Base-by-base conservation (phyloP, 176 grass and related monocot species). In the Eragrostis nindensis region DNA sequence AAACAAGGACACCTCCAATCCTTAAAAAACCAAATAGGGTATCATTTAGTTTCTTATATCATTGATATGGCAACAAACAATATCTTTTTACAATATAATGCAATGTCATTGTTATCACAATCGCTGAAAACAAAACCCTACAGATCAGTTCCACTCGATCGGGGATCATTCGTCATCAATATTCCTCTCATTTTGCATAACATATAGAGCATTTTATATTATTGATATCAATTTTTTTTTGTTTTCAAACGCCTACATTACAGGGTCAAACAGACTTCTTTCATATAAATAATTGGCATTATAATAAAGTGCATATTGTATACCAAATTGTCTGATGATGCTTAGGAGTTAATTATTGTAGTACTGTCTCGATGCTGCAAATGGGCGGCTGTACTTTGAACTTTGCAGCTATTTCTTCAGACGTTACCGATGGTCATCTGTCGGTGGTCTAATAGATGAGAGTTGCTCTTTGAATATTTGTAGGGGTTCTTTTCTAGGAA, bases 21-120 rank as follows among this genome's bases (percentile, higher is more conserved):
- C 78, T 85, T 89, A 62, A 84, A 40, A 77, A 89, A 81, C 66
- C 66, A 89, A 89, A 86, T 61, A 32, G 73, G 18, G 27, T n/a
- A 15, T 67, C 67, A 21, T 67, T 39, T 78, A 18, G 43, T 71
- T 65, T n/a, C 67, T 43, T 29, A 11, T 18, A 7, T 30, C 15
- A 5, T 47, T 36, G 7, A 39, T 27, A 85, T 3, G 29, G 47
- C 8, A 22, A 67, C 18, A 25, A 29, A 13, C 5, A 8, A 4
- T 73, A 41, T 71, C 43, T 50, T 46, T 19, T 54, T 2, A 32
- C 3, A 1, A 36, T 36, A 36, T 36, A 36, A 36, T 36, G 32
- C 32, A 36, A 62, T 53, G 42, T 56, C 52, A 42, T 61, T 50
- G 40, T 14, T 25, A 26, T 14, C 7, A 49, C 16, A 5, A 4